Evolutionary conservation across 2,329 filamentous ascomycete genomes (phyloP), one percentile per base, ranked within the genome.

Genomic region (Trichoderma harzianum): DNA sequence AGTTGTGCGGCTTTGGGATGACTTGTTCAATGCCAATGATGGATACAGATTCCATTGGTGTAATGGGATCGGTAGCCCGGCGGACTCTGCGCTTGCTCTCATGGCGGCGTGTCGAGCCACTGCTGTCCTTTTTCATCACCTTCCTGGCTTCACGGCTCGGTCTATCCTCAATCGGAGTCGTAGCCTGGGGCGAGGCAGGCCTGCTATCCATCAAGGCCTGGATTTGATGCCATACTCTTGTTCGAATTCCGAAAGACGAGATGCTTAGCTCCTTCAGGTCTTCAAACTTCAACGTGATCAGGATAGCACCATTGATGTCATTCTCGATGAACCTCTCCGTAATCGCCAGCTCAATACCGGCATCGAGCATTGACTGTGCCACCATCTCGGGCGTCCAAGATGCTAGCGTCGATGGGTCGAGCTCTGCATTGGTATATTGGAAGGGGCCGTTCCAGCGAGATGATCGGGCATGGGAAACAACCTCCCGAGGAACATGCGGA

Each of bases 21-120:
- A 96, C 84, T 80, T 97, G 93, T 82, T 97, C 94, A 74, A 97
- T 97, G 32, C 92, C 94, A 39, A 97, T 94, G 76, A 97, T 97
- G 0, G 94, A 97, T 5, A 96, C 91, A 1, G 93, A 95, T 80
- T 97, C 93, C 72, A 91, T 88, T 2, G 93, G 93, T 1, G 91
- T 91, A 78, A 96, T 91, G 61, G 89, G 83, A 76, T 95, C 92
- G 74, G 90, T 88, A 67, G 84, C 82, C 74, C 80, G 81, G 72
- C 80, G 81, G 53, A 79, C 78, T 60, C 80, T 80, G 57, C 80
- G 79, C 74, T 78, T 83, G 79, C 81, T 83, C 72, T 83, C 82
- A 76, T 82, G 84, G 10, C 81, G 80, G 28, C 81, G 79, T 74
- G 77, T 79, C 3, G 80, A 73, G 10, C 77, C 80, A 30, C 74